A percentile compares a stretch with the other conserved stretches of the same genome.
Conservation (phyloP, 2,329 filamentous ascomycete species). For the Aplosporella prunicola region DNA sequence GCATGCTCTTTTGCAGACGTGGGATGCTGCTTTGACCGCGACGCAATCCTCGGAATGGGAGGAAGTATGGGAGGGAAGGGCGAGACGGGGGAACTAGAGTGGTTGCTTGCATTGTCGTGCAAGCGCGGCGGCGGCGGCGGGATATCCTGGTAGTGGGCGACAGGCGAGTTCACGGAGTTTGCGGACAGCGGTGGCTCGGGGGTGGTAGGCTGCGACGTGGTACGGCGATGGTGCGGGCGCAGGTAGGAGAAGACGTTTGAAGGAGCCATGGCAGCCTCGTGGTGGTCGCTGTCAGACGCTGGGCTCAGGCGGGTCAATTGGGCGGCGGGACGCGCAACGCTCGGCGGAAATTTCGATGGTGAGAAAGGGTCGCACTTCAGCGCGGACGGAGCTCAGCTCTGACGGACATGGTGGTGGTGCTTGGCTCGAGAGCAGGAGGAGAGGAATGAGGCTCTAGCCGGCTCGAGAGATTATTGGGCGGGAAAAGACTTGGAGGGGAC, state of each 20-base stretch:
- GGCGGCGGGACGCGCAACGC: too few species aligned
- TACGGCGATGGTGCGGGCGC: slow-evolving; percentile 29
- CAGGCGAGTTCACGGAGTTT: slow-evolving; percentile 15
- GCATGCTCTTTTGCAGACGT: slow-evolving; percentile 1
- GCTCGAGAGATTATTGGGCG: too few species aligned
- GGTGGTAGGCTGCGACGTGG: slow-evolving; percentile 25
- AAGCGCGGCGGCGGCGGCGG: slow-evolving; percentile 20
- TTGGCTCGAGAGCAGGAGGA: too few species aligned
- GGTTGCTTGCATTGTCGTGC: slow-evolving; percentile 18
- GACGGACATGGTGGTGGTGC: too few species aligned
- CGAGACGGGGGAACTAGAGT: slow-evolving; percentile 27
- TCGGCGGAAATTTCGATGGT: too few species aligned
- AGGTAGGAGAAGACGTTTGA: slow-evolving; percentile 32
- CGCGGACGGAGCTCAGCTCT: too few species aligned
- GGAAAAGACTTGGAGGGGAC: too few species aligned
- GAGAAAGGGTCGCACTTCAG: too few species aligned
- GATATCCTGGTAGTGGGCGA: slow-evolving; percentile 15
- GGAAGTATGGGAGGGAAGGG: slow-evolving; percentile 30
- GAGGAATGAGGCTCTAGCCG: too few species aligned
- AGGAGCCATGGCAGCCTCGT: slow-evolving; percentile 23
- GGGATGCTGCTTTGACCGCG: slow-evolving; percentile 19
- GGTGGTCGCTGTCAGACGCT: neutral
- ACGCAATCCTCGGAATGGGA: slow-evolving; percentile 30
- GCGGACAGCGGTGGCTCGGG: slow-evolving; percentile 23
- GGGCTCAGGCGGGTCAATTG: too few species aligned